A percentile compares a stretch with the other conserved stretches of the same genome.
Evolutionary conservation across 2,329 filamentous ascomycete species (phyloP).

Genomic region (Xylaria polymorpha): DNA sequence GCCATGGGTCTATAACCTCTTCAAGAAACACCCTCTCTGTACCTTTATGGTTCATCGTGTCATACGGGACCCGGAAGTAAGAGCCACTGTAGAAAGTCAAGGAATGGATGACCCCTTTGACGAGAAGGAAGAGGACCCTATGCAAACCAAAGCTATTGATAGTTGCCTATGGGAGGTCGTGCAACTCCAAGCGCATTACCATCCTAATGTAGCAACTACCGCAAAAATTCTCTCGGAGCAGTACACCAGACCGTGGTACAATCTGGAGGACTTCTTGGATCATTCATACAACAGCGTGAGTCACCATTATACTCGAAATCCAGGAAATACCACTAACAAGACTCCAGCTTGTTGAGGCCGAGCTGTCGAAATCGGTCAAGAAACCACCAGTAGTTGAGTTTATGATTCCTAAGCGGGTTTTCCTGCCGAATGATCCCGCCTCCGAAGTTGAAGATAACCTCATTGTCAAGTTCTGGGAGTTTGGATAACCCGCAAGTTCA

Average conservation of each 20-base stretch:
- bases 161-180: constrained; percentile 96
- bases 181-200: constrained; percentile 90
- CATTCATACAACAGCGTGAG: constrained; percentile 87
- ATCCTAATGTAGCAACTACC: constrained; percentile 94
- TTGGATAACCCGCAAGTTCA: constrained; percentile 50
- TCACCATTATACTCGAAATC: constrained; percentile 40
- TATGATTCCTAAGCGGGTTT: constrained; percentile 89
- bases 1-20: constrained; percentile 94
- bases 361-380: constrained; percentile 84
- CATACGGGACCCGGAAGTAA: constrained; percentile 67
- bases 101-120: constrained; percentile 80
- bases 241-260: constrained; percentile 95
- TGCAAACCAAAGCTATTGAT: constrained; percentile 87
- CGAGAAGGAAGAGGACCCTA: constrained; percentile 80
- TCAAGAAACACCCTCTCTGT: constrained; percentile 88
- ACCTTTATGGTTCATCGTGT: constrained; percentile 96
- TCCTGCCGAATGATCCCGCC: constrained; percentile 64
- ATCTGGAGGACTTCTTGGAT: constrained; percentile 96
- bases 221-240: constrained; percentile 95
- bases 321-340: constrained; percentile 49
- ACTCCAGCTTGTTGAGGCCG: constrained; percentile 79
- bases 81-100: constrained; percentile 68
- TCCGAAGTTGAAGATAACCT: constrained; percentile 64
- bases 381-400: constrained; percentile 91
- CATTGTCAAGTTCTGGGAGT: constrained; percentile 71